phyloP scores from a whole-genome alignment of 2,329 filamentous ascomycete species.

The Sporothrix brunneoviolacea region DNA sequence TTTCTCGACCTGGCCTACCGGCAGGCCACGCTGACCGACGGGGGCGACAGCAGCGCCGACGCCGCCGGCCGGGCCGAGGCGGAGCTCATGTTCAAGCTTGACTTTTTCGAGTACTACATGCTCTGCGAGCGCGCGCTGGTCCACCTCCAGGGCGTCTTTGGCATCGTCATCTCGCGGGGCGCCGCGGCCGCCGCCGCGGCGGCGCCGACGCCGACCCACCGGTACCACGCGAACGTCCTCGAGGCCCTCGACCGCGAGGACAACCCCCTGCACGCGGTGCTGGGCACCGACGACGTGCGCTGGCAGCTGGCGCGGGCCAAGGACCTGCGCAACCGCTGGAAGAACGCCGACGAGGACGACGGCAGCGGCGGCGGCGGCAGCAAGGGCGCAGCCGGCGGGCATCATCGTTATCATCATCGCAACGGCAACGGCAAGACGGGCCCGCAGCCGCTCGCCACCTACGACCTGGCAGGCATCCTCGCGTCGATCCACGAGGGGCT shows the following conservation, averaged over 20 bases:
- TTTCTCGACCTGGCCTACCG: conserved; percentile 52
- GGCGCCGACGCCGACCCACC: conserved; percentile 19
- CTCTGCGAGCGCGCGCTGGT: conserved; percentile 65
- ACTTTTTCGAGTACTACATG: conserved; percentile 72
- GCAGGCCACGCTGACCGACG: conserved; percentile 31
- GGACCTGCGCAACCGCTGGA: conserved; percentile 66
- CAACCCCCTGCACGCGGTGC: conserved; percentile 48
- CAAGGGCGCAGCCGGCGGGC: too few species aligned
- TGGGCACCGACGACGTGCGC: conserved; percentile 50
- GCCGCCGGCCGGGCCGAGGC: conserved; percentile 35
- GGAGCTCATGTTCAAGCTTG: conserved; percentile 68
- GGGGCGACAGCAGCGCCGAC: conserved; percentile 24
- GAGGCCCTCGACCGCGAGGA: conserved; percentile 49
- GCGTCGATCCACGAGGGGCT: conserved; percentile 50
- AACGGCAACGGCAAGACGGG: conserved; percentile 17
- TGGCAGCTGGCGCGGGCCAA: conserved; percentile 59
- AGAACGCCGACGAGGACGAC: conserved; percentile 49
- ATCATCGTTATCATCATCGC: too few species aligned
- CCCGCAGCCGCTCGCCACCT: conserved; percentile 44
- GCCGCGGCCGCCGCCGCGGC: conserved; percentile 8
- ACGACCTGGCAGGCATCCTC: conserved; percentile 57
- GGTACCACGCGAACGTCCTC: conserved; percentile 66
- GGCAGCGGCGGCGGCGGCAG: neutral
- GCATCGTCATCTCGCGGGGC: conserved; percentile 42
- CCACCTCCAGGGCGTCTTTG: conserved; percentile 58